Evolutionary conservation across 345 rosid species (phyloP), one percentile per base, ranked within the genome.

Genomic region (Populus pruinosa): DNA sequence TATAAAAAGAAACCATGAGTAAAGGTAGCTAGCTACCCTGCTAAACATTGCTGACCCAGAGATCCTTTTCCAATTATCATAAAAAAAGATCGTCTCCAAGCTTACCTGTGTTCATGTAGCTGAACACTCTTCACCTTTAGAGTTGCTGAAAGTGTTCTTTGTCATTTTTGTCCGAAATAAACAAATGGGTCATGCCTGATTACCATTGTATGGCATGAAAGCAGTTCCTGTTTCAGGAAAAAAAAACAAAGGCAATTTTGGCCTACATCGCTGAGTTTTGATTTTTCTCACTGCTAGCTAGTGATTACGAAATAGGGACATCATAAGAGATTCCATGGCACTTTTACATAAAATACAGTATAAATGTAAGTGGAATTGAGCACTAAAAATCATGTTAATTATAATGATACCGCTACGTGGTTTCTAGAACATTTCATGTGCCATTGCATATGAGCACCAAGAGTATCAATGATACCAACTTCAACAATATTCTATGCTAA

Each of bases 251-350:
- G 27, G 2, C 65, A 16, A 47, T 44, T 62, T 12, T 66, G 36
- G 69, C 39, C 21, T 39, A 17, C 75, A 36, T 35, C 75, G 47
- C 41, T 53, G 49, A 43, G 29, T 33, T 65, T 33, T 13, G 16
- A 29, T 29, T 36, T 21, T 18, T 36, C 20, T 20, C 20, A 38
- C 31, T 18, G 18, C 2, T 0, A 64, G 77, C 27, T 74, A 74
- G 69, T 69, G 70, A 74, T 74, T 74, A 63, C 70, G 61, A 56
- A 67, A n/a, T 67, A 3, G 16, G 70, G 25, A 74, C 77, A 63
- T 74, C 31, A 64, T 64, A 27, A 65, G 62, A 33, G 78, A 49
- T 75, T 75, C 71, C 50, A 47, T 14, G 29, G 35, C 70, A 64
- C 70, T 49, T 12, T 27, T 23, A 29, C 25, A 74, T 69, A 62